These are phyloP conservation scores for Punica granatum DNA, from an alignment of 345 rosid species.

Conservation along the genomic window DNA sequence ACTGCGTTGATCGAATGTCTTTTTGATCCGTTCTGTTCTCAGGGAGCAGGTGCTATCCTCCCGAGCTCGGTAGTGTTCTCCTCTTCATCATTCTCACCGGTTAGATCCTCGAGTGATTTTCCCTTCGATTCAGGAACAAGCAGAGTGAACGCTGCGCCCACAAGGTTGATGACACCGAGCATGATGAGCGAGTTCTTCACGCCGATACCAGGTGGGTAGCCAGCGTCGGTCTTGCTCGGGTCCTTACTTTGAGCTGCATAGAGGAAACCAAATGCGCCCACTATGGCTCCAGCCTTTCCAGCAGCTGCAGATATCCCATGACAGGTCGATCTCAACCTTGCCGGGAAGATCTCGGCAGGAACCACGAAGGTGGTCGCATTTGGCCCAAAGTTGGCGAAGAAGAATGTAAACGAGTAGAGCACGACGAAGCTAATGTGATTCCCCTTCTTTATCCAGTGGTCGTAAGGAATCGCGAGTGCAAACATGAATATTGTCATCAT, in stretches of 20 bases:
- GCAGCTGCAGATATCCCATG: constrained; percentile 74
- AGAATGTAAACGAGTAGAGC: constrained; percentile 58
- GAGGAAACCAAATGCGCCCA: constrained; percentile 68
- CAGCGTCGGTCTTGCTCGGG: constrained; percentile 12
- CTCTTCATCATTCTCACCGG: constrained; percentile 21
- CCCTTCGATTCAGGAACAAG: constrained; percentile 29
- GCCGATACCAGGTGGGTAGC: constrained; percentile 26
- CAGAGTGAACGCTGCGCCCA: constrained; percentile 18
- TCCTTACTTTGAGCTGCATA: constrained; percentile 34
- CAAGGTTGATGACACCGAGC: constrained; percentile 19
- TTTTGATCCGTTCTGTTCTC: background rate
- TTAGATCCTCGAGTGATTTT: constrained; percentile 24
- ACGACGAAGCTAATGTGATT: constrained; percentile 50
- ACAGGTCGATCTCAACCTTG: constrained; percentile 69
- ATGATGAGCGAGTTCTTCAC: constrained; percentile 23
- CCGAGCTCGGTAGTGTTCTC: background rate
- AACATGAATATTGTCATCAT: constrained; percentile 60
- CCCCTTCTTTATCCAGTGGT: constrained; percentile 47
- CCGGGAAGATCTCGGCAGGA: constrained; percentile 78
- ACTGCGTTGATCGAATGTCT: no score
- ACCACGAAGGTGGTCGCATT: constrained; percentile 70
- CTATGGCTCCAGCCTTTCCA: constrained; percentile 64
- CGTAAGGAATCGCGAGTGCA: constrained; percentile 55
- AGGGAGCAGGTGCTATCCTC: background rate
- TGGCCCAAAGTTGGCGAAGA: constrained; percentile 79